A percentile compares a stretch with the other conserved stretches of the same genome.
phyloP scores from a whole-genome alignment of 331 rosid genomes.

The Arachis monticola region DNA sequence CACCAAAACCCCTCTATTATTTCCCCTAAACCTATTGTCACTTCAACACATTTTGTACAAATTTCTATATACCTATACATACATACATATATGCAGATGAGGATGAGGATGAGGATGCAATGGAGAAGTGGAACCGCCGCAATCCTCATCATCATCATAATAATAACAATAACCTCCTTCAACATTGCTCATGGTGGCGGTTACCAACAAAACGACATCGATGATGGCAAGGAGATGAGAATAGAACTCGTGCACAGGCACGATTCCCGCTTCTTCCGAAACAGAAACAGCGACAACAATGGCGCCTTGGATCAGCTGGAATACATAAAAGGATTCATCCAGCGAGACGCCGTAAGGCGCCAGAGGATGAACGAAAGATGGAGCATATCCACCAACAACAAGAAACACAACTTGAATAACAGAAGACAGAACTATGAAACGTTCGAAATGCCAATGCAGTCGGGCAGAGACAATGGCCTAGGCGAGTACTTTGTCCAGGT shows the following conservation, averaged over 20 bases:
- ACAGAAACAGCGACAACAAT: neutral
- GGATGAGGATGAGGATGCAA: constrained; percentile 32
- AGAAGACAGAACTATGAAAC: constrained; percentile 38
- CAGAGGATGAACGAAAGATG: constrained; percentile 11
- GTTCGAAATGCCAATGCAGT: constrained; percentile 44
- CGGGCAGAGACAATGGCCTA: constrained; percentile 53
- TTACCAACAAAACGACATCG: too few relatives aligned
- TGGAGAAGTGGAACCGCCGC: constrained; percentile 8
- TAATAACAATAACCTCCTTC: constrained; percentile 12
- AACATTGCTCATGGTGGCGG: neutral
- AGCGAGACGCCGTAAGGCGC: constrained; percentile 40
- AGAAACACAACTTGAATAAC: too few relatives aligned
- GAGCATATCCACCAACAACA: neutral
- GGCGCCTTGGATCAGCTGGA: constrained; percentile 9
- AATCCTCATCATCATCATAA: constrained; percentile 1
- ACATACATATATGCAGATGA: neutral
- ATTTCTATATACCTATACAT: neutral
- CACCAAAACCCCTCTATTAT: neutral
- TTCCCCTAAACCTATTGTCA: neutral
- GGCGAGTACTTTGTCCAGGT: constrained; percentile 66
- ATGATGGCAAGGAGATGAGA: constrained; percentile 8
- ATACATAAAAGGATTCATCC: constrained; percentile 37
- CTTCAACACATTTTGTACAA: neutral
- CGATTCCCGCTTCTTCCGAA: constrained; percentile 13
- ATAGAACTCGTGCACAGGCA: constrained; percentile 63